Percentiles rank a stretch among this genome's conserved stretches.
Conservation (phyloP, 148 eudicot genomes). For the Silene latifolia region DNA sequence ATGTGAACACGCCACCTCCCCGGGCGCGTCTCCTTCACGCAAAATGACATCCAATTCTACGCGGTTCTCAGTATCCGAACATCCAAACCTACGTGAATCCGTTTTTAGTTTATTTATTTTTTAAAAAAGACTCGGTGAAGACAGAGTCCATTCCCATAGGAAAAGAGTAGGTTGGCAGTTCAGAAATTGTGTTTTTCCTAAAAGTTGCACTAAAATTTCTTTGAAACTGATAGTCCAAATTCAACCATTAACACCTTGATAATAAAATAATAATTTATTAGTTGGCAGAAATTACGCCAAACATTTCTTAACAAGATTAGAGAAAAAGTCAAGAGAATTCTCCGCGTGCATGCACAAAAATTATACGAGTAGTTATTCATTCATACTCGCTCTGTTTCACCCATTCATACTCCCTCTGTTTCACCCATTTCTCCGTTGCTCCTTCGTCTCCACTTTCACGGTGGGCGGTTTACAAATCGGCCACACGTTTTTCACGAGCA, state of each 20-base stretch:
- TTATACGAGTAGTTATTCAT: not conserved
- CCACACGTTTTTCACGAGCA: conserved; percentile 43
- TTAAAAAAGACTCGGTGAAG: not conserved
- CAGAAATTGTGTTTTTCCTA: too few relatives aligned
- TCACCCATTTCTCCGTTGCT: too few relatives aligned
- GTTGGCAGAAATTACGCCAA: not conserved
- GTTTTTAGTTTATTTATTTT: too few relatives aligned
- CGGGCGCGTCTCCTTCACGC: too few relatives aligned
- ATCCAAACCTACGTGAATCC: too few relatives aligned
- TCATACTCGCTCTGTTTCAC: not conserved
- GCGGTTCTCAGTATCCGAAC: too few relatives aligned
- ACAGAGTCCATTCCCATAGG: not conserved
- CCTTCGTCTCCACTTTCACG: conserved; percentile 39
- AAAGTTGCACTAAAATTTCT: not conserved
- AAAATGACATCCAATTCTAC: too few relatives aligned
- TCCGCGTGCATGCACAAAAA: conserved; percentile 42
- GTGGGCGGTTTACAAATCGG: conserved; percentile 79
- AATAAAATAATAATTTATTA: not conserved
- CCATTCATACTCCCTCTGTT: not conserved
- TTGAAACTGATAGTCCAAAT: not conserved
- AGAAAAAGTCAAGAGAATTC: conserved; percentile 25
- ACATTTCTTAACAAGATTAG: not conserved
- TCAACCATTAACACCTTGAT: not conserved
- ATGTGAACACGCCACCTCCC: too few relatives aligned
- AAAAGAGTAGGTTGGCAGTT: not conserved